These are phyloP conservation scores for Diaporthe citrichinensis DNA, from an alignment of 2,329 filamentous ascomycete species.

Conservation along the genomic window DNA sequence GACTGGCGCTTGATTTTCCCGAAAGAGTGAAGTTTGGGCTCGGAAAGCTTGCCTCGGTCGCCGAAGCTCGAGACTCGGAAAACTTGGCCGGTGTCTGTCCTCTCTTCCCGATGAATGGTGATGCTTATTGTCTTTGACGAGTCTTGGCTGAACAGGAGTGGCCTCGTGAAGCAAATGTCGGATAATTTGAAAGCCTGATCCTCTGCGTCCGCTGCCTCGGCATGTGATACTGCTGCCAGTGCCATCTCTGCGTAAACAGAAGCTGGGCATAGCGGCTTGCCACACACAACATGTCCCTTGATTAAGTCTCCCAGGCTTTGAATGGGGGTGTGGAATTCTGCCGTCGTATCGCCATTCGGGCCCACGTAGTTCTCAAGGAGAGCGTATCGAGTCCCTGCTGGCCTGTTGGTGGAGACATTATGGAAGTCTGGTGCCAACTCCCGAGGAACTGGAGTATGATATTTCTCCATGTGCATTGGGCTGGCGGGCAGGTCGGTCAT, in stretches of 20 bases:
- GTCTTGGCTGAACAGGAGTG: neutral
- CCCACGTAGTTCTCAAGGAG: neutral
- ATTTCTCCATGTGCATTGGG: neutral
- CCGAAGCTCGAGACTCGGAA: conserved; percentile 2
- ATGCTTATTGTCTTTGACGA: neutral
- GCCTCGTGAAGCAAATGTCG: neutral
- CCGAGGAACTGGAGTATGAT: neutral
- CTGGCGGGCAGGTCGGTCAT: neutral
- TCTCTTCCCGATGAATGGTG: neutral
- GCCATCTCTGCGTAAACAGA: conserved; percentile 17
- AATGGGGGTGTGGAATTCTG: neutral
- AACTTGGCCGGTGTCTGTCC: neutral
- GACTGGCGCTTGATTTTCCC: conserved; percentile 1
- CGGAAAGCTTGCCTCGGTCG: neutral
- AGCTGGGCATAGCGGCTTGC: conserved; percentile 1
- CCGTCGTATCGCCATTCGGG: neutral
- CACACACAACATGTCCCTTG: neutral
- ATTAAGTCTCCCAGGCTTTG: neutral
- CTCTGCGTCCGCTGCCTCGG: neutral
- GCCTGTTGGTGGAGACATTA: neutral
- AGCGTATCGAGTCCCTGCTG: neutral
- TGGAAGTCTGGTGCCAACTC: neutral
- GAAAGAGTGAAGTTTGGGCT: neutral
- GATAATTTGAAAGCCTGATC: neutral
- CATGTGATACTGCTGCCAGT: neutral